These are phyloP conservation scores for Fraxinus xanthoxyloides DNA, from an alignment of 305 asterid genomes.

Conservation along the genomic window DNA sequence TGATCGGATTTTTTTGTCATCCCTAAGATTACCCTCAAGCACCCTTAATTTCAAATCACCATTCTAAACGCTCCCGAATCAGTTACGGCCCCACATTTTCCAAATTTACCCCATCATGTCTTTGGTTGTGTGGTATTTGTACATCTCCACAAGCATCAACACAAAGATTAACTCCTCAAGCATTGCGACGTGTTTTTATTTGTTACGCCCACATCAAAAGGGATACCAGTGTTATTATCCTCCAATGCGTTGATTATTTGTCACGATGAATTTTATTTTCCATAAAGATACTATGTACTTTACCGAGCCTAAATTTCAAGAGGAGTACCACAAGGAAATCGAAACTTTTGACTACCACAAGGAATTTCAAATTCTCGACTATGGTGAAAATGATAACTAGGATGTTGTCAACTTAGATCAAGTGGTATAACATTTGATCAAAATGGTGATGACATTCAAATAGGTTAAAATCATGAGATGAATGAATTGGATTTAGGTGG, in stretches of 20 bases:
- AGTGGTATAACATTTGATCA: background rate
- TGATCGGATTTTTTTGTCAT: too few species aligned
- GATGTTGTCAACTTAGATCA: background rate
- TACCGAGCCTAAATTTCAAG: background rate
- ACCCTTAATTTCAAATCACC: conserved; percentile 2
- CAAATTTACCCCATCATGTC: too few species aligned
- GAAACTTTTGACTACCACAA: background rate
- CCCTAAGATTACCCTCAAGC: background rate
- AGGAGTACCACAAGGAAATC: background rate
- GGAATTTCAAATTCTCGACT: background rate
- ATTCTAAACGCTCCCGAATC: background rate
- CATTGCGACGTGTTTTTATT: background rate
- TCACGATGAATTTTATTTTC: too few species aligned
- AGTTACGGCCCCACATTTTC: too few species aligned
- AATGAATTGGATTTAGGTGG: background rate
- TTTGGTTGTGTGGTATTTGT: too few species aligned
- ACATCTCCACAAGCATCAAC: too few species aligned
- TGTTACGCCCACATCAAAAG: too few species aligned
- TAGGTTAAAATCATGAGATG: background rate
- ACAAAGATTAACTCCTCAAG: background rate
- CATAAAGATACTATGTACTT: too few species aligned
- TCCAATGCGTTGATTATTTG: too few species aligned
- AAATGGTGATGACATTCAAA: background rate
- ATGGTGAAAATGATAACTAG: background rate
- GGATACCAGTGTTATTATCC: too few species aligned